Conservation (phyloP, 2,329 filamentous ascomycete species). For the Penicillium glabrum region DNA sequence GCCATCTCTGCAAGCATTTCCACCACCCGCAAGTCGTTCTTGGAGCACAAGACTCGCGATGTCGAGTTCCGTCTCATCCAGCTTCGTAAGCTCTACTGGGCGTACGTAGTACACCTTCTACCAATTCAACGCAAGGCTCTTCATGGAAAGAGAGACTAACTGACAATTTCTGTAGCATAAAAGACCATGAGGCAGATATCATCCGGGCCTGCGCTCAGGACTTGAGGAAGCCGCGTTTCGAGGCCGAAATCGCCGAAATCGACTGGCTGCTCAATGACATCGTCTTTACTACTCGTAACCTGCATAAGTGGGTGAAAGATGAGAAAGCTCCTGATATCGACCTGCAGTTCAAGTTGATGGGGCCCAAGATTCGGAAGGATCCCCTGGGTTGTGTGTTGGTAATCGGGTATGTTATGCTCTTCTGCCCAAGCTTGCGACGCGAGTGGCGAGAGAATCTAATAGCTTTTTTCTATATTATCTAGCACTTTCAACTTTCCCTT, state of each 20-base stretch:
- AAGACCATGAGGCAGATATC: constrained; percentile 73
- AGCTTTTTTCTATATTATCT: background rate
- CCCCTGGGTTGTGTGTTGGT: constrained; percentile 80
- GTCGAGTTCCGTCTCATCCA: constrained; percentile 80
- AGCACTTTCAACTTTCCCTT: constrained; percentile 91
- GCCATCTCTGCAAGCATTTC: constrained; percentile 63
- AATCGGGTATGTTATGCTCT: constrained; percentile 62
- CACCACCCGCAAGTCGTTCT: constrained; percentile 66
- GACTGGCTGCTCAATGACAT: constrained; percentile 80
- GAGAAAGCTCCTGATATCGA: constrained; percentile 71
- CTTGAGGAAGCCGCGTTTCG: constrained; percentile 73
- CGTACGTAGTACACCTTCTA: constrained; percentile 40
- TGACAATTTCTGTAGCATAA: constrained; percentile 48
- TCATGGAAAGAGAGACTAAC: constrained; percentile 8
- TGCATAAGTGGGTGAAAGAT: constrained; percentile 80
- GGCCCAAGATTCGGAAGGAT: constrained; percentile 78
- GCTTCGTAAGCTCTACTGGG: constrained; percentile 95
- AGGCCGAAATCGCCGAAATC: constrained; percentile 73
- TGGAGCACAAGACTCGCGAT: constrained; percentile 76
- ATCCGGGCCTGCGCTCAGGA: constrained; percentile 74
- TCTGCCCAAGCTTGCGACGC: background rate
- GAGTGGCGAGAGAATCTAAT: background rate
- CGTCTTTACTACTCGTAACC: constrained; percentile 71
- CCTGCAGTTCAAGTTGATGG: constrained; percentile 66
- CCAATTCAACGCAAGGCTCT: background rate